phyloP scores from a whole-genome alignment of 805 yeast species.

The Kodamaea laetipori region DNA sequence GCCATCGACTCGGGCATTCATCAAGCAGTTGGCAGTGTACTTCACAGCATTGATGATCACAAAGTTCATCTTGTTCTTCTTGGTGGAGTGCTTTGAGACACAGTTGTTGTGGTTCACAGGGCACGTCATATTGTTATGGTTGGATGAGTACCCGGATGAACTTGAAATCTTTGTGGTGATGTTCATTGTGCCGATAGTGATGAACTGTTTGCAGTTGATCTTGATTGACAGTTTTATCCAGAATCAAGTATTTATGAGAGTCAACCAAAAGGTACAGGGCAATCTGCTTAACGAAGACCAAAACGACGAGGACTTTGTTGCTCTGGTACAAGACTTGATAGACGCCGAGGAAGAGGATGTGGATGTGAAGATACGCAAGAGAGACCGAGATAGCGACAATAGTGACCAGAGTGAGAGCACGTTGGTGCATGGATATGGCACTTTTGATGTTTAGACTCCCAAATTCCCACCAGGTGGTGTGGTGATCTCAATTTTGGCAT shows the following conservation, averaged over 20 bases:
- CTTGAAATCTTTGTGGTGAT: conserved; percentile 85
- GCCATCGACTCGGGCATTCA: conserved; percentile 52
- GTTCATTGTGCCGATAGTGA: conserved; percentile 73
- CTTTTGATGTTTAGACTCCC: conserved; percentile 2
- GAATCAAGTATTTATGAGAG: conserved; percentile 45
- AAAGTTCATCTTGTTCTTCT: conserved; percentile 62
- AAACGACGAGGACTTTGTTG: conserved; percentile 1
- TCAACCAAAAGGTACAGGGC: conserved; percentile 25
- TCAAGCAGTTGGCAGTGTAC: conserved; percentile 73
- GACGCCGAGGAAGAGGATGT: conserved; percentile 2
- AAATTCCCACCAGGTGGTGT: too few species aligned
- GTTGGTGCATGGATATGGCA: conserved; percentile 2
- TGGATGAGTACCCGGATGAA: conserved; percentile 71
- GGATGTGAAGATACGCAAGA: not conserved
- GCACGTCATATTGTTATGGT: conserved; percentile 78
- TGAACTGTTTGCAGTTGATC: conserved; percentile 74
- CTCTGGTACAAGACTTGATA: conserved; percentile 2
- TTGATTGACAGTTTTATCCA: conserved; percentile 75
- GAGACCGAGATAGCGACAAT: not conserved
- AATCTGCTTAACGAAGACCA: not conserved
- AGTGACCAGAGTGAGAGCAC: not conserved
- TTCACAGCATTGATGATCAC: conserved; percentile 63
- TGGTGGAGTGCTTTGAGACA: conserved; percentile 66
- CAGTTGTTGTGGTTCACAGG: conserved; percentile 55
- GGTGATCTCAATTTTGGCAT: too few species aligned